Percentiles rank a stretch among this genome's conserved stretches.
phyloP scores from a whole-genome alignment of 2,329 filamentous ascomycete genomes.

The Aspergillus uvarum region DNA sequence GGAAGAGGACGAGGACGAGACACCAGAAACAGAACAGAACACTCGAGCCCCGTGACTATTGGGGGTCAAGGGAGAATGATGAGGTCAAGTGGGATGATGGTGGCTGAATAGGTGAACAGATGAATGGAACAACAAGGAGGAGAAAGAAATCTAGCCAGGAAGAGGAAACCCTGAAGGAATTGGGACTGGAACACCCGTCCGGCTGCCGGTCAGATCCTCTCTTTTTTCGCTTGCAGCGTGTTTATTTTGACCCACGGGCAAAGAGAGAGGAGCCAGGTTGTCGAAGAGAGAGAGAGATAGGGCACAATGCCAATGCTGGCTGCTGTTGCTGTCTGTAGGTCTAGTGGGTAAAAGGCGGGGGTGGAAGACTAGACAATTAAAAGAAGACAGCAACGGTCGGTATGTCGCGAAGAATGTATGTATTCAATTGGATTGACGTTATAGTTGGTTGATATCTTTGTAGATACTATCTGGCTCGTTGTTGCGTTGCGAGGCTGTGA shows the following conservation, averaged over 20 bases:
- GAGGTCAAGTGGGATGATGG: slow-evolving; percentile 15
- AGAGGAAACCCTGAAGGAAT: not conserved
- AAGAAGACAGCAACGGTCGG: slow-evolving; percentile 8
- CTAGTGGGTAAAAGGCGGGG: not conserved
- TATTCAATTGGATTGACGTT: not conserved
- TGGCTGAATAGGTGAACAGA: not conserved
- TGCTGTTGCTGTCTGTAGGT: no score
- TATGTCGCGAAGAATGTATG: slow-evolving; percentile 11
- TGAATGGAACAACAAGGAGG: not conserved
- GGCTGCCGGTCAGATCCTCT: slow-evolving; percentile 12
- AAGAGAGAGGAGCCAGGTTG: slow-evolving; percentile 1
- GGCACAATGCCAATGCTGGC: not conserved
- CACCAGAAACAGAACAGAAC: slow-evolving; percentile 16
- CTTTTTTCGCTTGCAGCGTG: slow-evolving; percentile 23
- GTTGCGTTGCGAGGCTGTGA: not conserved
- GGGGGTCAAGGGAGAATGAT: slow-evolving; percentile 10
- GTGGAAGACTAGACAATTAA: not conserved
- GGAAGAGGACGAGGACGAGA: slow-evolving; percentile 16
- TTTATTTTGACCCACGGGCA: slow-evolving; percentile 39
- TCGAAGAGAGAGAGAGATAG: not conserved
- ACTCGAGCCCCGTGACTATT: slow-evolving; percentile 18
- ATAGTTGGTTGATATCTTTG: not conserved
- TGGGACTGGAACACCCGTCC: slow-evolving; percentile 3
- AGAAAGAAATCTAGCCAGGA: not conserved
- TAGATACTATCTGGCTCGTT: not conserved